Percentiles rank a stretch among this genome's conserved stretches.
Evolutionary conservation across 176 grass and related monocot genomes (phyloP).

Genomic region (Tillandsia leiboldiana): DNA sequence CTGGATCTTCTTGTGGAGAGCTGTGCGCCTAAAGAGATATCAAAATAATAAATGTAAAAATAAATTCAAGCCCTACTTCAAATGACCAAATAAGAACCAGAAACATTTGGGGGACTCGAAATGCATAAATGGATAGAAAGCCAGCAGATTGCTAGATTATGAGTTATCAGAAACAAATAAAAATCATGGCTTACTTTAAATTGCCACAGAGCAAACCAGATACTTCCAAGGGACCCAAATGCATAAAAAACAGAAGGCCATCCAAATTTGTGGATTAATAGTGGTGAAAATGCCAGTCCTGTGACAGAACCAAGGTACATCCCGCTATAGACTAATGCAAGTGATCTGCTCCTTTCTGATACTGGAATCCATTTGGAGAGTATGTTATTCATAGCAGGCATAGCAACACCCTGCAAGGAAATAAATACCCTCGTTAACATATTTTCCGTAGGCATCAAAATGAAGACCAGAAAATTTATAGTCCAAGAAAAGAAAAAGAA

Average conservation of each 20-base stretch:
- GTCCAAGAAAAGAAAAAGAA: neutral
- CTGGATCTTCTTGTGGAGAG: constrained; percentile 67
- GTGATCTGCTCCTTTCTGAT: constrained; percentile 93
- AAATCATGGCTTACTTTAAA: constrained; percentile 41
- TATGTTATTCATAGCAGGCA: constrained; percentile 97
- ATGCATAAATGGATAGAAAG: neutral
- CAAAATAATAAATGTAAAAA: constrained; percentile 4
- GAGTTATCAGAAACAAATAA: neutral
- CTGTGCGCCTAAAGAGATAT: constrained; percentile 57
- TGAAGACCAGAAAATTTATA: neutral
- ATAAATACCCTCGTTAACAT: constrained; percentile 7
- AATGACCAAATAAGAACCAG: neutral
- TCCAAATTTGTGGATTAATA: constrained; percentile 84
- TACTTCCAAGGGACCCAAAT: constrained; percentile 82
- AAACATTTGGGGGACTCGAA: neutral
- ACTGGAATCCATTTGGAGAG: constrained; percentile 96
- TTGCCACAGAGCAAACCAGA: constrained; percentile 84
- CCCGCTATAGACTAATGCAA: constrained; percentile 87
- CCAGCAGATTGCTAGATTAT: neutral
- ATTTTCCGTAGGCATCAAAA: constrained; percentile 3
- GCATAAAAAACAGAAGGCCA: constrained; percentile 96
- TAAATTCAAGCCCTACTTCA: neutral
- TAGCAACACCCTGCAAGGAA: constrained; percentile 79
- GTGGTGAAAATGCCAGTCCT: constrained; percentile 74
- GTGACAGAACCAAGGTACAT: constrained; percentile 98